phyloP scores from a whole-genome alignment of 164 flowering plant genomes.

The Buxus sempervirens region DNA sequence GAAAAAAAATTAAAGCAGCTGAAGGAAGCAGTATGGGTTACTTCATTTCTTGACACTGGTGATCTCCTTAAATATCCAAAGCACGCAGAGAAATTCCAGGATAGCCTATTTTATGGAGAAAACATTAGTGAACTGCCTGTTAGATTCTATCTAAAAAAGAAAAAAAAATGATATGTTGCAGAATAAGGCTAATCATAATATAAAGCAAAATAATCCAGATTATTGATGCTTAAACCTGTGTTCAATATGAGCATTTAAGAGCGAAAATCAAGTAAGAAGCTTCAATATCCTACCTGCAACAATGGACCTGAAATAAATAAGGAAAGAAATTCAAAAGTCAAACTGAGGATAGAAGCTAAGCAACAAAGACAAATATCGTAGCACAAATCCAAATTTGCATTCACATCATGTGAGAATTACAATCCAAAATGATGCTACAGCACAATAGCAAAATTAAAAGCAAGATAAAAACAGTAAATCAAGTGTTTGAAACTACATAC shows the following conservation, averaged over 20 bases:
- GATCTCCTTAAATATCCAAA: neutral
- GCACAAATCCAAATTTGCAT: no score
- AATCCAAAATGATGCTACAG: no score
- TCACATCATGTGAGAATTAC: no score
- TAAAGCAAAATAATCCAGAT: neutral
- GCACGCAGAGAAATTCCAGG: slow-evolving; percentile 10
- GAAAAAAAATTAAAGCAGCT: neutral
- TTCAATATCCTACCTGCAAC: neutral
- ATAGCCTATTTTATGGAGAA: neutral
- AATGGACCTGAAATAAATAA: neutral
- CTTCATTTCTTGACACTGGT: slow-evolving; percentile 20
- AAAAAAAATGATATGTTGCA: neutral
- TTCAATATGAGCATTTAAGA: neutral
- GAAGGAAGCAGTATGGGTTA: slow-evolving; percentile 6
- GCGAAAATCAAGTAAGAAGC: neutral
- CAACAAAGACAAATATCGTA: no score
- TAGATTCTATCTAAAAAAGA: neutral
- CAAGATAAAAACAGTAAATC: no score
- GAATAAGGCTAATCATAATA: neutral
- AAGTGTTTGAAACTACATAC: no score
- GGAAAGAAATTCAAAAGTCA: neutral
- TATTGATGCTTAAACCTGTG: neutral
- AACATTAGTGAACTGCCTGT: neutral
- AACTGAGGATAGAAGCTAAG: neutral
- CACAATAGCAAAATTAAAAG: no score